phyloP scores from a whole-genome alignment of 768 basidiomycete species.

The Calocybe cyanea region DNA sequence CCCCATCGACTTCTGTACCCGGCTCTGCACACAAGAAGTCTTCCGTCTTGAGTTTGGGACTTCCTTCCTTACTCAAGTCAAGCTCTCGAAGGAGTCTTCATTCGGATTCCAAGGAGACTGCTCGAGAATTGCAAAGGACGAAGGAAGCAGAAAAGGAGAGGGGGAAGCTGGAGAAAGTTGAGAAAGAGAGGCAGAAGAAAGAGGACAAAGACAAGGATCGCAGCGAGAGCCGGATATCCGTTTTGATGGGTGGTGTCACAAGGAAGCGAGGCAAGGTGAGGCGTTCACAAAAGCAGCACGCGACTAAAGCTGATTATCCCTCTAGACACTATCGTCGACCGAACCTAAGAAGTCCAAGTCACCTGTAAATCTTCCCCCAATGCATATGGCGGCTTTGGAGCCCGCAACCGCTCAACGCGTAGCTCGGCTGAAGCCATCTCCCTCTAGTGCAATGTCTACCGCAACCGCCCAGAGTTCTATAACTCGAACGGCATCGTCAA shows the following conservation, averaged over 20 bases:
- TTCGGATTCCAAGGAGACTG: constrained; percentile 57
- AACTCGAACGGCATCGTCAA: constrained; percentile 36
- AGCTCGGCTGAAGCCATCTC: constrained; percentile 67
- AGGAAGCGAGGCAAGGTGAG: constrained; percentile 88
- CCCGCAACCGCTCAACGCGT: constrained; percentile 80
- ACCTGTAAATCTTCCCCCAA: constrained; percentile 75
- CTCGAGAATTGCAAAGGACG: constrained; percentile 40
- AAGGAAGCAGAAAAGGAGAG: constrained; percentile 51
- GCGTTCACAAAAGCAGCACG: constrained; percentile 1
- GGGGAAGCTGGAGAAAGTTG: constrained; percentile 32
- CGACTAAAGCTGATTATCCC: constrained; percentile 9
- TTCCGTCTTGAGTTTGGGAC: constrained; percentile 75
- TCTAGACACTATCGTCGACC: constrained; percentile 77
- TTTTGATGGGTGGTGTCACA: constrained; percentile 67
- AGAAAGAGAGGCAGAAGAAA: constrained; percentile 57
- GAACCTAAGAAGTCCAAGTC: constrained; percentile 74
- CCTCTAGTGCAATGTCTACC: constrained; percentile 44
- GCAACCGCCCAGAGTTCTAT: constrained; percentile 32
- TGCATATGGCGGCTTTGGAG: constrained; percentile 86
- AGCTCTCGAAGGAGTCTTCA: constrained; percentile 80
- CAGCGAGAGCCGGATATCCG: constrained; percentile 86
- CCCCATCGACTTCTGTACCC: constrained; percentile 51
- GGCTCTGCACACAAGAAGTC: constrained; percentile 72
- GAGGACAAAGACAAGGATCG: constrained; percentile 79
- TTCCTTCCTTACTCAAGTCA: constrained; percentile 84